A percentile compares a stretch with the other conserved stretches of the same genome.
Conservation (phyloP, 2,329 filamentous ascomycete genomes). For the Phaeosphaeriaceae sp. region DNA sequence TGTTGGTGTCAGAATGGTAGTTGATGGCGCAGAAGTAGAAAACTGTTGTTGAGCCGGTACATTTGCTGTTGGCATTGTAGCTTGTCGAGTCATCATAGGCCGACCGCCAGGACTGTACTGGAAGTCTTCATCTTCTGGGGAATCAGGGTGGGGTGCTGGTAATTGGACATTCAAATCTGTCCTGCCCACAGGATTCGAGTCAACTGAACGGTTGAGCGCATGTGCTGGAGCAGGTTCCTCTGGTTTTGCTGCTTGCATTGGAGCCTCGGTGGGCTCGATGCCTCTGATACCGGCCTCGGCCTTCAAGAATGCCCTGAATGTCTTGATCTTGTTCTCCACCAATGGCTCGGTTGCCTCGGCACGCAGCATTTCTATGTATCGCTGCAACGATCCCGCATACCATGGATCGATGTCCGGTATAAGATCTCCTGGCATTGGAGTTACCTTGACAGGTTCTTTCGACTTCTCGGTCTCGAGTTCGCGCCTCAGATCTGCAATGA, state of each 20-base stretch:
- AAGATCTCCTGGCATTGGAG: conserved; percentile 39
- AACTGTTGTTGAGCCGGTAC: conserved; percentile 21
- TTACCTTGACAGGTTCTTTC: conserved; percentile 30
- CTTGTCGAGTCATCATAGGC: conserved; percentile 49
- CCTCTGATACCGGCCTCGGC: conserved; percentile 47
- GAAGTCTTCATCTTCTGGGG: conserved; percentile 27
- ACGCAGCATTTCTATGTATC: conserved; percentile 63
- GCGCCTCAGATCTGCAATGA: conserved; percentile 28
- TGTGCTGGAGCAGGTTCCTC: not conserved
- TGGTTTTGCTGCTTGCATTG: conserved; percentile 20
- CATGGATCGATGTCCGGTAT: conserved; percentile 65
- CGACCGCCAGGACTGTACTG: conserved; percentile 64
- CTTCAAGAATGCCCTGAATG: conserved; percentile 59
- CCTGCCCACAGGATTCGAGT: conserved; percentile 5
- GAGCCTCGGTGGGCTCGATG: conserved; percentile 52
- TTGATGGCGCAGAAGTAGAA: conserved; percentile 34
- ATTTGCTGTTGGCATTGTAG: conserved; percentile 17
- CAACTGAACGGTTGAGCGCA: not conserved
- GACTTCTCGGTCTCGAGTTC: conserved; percentile 37
- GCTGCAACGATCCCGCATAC: conserved; percentile 63
- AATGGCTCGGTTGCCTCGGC: conserved; percentile 56
- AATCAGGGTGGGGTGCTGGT: conserved; percentile 5
- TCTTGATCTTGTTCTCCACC: conserved; percentile 62
- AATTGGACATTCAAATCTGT: conserved; percentile 29
- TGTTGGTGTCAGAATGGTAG: conserved; percentile 43